phyloP scores from a whole-genome alignment of 208 protist species.

The Trypanosoma conorhini region DNA sequence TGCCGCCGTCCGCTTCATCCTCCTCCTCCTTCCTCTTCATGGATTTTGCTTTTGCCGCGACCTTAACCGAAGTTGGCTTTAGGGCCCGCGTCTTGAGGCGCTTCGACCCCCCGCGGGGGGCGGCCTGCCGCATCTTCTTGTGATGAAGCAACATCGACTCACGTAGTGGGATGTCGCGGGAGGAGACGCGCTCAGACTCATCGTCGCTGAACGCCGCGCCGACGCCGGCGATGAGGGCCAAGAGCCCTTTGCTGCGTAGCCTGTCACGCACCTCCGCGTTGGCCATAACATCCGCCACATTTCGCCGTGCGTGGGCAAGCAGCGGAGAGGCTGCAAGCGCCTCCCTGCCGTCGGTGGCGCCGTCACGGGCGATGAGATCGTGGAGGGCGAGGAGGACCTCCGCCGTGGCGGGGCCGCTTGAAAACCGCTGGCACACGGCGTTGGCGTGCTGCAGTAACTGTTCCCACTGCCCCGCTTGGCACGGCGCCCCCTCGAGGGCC shows the following conservation, averaged over 20 bases:
- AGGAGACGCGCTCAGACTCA: not conserved
- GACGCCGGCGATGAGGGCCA: conserved; percentile 22
- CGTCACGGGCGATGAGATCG: conserved; percentile 25
- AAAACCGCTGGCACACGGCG: conserved; percentile 20
- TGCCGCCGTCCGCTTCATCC: not conserved
- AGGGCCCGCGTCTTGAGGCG: conserved; percentile 12
- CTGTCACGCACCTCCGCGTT: conserved; percentile 24
- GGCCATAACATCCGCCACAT: conserved; percentile 22
- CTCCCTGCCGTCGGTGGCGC: conserved; percentile 3
- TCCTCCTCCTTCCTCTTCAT: not conserved
- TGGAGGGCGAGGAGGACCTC: conserved; percentile 49
- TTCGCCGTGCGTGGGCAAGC: conserved; percentile 4
- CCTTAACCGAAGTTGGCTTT: conserved; percentile 17
- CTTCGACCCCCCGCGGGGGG: not conserved
- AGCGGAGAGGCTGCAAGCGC: conserved; percentile 21
- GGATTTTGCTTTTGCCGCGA: conserved; percentile 3
- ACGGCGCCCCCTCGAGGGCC: conserved; percentile 23
- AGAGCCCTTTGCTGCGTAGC: conserved; percentile 27
- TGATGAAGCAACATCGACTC: conserved; percentile 27
- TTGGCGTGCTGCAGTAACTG: conserved; percentile 20
- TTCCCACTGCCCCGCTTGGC: conserved; percentile 11
- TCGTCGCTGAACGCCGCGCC: not conserved
- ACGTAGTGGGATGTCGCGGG: conserved; percentile 20
- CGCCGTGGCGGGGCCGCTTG: conserved; percentile 26
- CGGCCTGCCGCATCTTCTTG: conserved; percentile 10